These are phyloP conservation scores for Aspergillus ostianus DNA, from an alignment of 495 filamentous ascomycete species.

Conservation along the genomic window DNA sequence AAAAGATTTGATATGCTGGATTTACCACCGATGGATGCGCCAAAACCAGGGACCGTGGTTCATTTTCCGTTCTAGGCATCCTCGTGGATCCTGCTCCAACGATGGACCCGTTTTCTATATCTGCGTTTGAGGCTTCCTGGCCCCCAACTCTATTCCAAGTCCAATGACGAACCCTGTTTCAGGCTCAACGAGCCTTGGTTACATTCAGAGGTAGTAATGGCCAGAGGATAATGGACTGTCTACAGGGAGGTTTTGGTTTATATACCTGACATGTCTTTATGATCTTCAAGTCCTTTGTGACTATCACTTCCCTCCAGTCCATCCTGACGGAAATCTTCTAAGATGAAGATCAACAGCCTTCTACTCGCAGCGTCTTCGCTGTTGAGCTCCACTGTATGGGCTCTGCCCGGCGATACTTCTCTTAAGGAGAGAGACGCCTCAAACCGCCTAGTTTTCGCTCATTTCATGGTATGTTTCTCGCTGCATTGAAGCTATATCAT, in stretches of 20 bases:
- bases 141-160: neutral
- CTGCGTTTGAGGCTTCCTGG: neutral
- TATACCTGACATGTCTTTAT: neutral
- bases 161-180: neutral
- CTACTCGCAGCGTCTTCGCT: neutral
- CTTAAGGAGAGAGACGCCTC: neutral
- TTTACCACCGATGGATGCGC: neutral
- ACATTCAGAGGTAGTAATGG: neutral
- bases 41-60: neutral
- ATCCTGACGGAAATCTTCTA: neutral
- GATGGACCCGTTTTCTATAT: neutral
- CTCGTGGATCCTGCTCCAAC: neutral
- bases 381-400: conserved; percentile 5
- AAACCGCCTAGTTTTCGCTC: conserved; percentile 49
- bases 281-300: neutral
- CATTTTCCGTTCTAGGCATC: neutral
- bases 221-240: neutral
- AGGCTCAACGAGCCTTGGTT: neutral
- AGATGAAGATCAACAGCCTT: conserved; percentile 4
- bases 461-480: conserved; percentile 52
- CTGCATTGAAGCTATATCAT: neutral
- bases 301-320: neutral
- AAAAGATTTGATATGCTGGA: neutral
- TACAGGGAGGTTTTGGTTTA: neutral
- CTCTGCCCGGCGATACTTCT: conserved; percentile 2